Base-by-base conservation (phyloP, 176 grass and related monocot genomes). In the Oryza coarctata region DNA sequence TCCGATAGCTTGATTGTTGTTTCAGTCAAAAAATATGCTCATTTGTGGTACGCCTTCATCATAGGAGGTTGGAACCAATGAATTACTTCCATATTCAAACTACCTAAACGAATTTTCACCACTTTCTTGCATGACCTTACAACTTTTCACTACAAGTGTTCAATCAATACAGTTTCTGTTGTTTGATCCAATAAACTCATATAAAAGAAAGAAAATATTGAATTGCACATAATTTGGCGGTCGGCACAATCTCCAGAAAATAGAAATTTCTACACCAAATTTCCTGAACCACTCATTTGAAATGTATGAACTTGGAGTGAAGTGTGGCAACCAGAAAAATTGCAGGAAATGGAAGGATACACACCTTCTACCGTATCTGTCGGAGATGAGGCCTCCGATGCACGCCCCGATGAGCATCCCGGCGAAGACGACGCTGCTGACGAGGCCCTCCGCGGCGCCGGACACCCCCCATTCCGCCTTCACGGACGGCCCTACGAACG, bases 311-410 rank as follows among this genome's bases (percentile, higher is more conserved):
- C 47, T 50, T 52, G 47, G 47, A 20, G 12, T 55, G 18, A 22
- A 22, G 18, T 0, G 50, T 55, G 50, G 50, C 50, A 55, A 55
- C 15, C 50, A 55, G 2, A 33, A 33, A 33, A 11, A 60, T 0
- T 60, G 55, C 55, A 25, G 55, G 55, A 60, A 57, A 9, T 6
- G 3, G 35, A 18, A 36, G 17, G 32, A 26, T 35, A 77, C 87
- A 77, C n/a, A n/a, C 91, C 91, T 93, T 49, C 91, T 84, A 8
- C 91, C 91, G 57, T 85, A 87, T 50, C 80, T 87, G 74, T 93
- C 91, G 3, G 87, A 87, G 60, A 41, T 52, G 22, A 90, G 39
- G 50, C 91, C 91, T 63, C 85, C 83, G 30, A 85, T 49, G 30
- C 40, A 90, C 7, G 91, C 33, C 9, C 91, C 91, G 4, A 82